Evolutionary conservation across 2,329 filamentous ascomycete species (phyloP).

Genomic region (Alternaria hordeiaustralica): DNA sequence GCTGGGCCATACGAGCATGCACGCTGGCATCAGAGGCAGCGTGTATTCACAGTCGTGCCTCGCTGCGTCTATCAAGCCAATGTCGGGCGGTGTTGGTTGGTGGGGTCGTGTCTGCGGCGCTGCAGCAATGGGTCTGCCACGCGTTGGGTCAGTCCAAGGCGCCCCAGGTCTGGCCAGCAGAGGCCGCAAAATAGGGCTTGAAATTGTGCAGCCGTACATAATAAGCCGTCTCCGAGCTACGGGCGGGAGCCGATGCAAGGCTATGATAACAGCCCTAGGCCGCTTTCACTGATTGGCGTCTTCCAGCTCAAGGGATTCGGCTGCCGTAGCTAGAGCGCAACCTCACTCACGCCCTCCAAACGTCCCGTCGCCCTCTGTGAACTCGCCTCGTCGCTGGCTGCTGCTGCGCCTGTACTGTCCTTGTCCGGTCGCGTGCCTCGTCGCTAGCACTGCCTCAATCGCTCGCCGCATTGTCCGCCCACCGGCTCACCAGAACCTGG

Average conservation of each 20-base stretch:
- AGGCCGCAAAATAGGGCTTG: slow-evolving; percentile 15
- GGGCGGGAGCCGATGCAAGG: slow-evolving; percentile 28
- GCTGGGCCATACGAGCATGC: neutral
- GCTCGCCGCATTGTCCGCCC: slow-evolving; percentile 35
- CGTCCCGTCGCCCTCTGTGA: slow-evolving; percentile 21
- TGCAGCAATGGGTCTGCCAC: slow-evolving; percentile 22
- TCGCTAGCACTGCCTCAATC: slow-evolving; percentile 15
- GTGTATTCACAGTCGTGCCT: neutral
- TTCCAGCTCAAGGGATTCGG: slow-evolving; percentile 22
- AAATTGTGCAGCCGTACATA: slow-evolving; percentile 26
- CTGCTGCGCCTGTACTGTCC: slow-evolving; percentile 32
- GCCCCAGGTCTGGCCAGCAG: slow-evolving; percentile 24
- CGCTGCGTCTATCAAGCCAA: slow-evolving; percentile 1
- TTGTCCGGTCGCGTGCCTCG: slow-evolving; percentile 23
- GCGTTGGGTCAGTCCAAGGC: slow-evolving; percentile 17
- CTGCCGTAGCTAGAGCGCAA: slow-evolving; percentile 24
- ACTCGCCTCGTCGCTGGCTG: slow-evolving; percentile 22
- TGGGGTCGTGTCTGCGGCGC: slow-evolving; percentile 4
- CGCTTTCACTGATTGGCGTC: slow-evolving; percentile 22
- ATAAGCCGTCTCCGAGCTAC: slow-evolving; percentile 22
- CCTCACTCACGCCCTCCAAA: slow-evolving; percentile 23
- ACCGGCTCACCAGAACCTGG: slow-evolving; percentile 40
- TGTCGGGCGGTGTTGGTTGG: neutral
- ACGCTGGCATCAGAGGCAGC: neutral
- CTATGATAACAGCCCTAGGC: slow-evolving; percentile 25